Conservation (phyloP, 805 yeast genomes). For the Kuraishia floccosa region DNA sequence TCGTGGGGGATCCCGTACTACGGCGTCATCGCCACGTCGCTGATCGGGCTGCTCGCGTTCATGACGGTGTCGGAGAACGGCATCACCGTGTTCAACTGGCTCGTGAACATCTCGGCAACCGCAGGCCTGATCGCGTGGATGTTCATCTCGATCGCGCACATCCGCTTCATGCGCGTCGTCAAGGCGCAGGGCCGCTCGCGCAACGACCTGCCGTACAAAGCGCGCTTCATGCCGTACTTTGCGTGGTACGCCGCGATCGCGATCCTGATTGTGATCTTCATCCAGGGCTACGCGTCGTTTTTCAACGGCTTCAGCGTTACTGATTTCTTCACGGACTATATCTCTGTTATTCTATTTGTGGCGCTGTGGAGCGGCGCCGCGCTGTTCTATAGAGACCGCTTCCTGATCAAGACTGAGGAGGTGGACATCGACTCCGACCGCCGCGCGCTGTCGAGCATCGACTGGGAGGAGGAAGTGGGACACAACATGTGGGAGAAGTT, state of each 20-base stretch:
- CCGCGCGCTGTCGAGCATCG: conserved; percentile 13
- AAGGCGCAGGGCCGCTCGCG: conserved; percentile 53
- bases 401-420: conserved; percentile 38
- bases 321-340: conserved; percentile 63
- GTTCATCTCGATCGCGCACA: conserved; percentile 50
- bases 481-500: neutral
- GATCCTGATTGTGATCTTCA: conserved; percentile 25
- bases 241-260: conserved; percentile 54
- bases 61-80: conserved; percentile 44
- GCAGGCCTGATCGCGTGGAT: conserved; percentile 72
- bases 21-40: conserved; percentile 44
- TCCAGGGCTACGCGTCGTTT: conserved; percentile 53
- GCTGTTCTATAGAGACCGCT: conserved; percentile 32
- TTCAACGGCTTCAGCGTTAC: conserved; percentile 29
- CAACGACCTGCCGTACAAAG: conserved; percentile 65
- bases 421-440: conserved; percentile 58
- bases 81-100: conserved; percentile 55
- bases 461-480: conserved; percentile 1
- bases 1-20: conserved; percentile 50
- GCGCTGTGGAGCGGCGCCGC: conserved; percentile 35
- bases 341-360: conserved; percentile 53
- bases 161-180: conserved; percentile 60
- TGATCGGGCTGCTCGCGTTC: conserved; percentile 56
- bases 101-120: conserved; percentile 64
- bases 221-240: conserved; percentile 52